Evolutionary conservation across 2,329 filamentous ascomycete species (phyloP).

Genomic region (Colletotrichum euphorbiae): DNA sequence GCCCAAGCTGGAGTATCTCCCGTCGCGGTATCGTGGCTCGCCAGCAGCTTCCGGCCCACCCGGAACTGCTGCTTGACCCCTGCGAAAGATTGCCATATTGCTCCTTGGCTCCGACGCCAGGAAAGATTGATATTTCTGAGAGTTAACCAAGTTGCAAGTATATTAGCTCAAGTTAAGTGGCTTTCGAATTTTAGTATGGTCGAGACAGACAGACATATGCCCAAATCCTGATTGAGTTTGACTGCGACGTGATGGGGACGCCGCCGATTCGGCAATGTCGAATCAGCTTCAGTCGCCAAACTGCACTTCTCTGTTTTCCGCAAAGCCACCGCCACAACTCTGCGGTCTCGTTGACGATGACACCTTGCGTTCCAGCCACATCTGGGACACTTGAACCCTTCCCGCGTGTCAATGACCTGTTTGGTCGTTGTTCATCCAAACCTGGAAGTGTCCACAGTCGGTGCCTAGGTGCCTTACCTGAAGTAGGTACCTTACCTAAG

Average conservation of each 20-base stretch:
- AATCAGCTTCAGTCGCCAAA: conserved; percentile 1
- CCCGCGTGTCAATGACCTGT: too few relatives aligned
- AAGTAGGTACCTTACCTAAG: too few relatives aligned
- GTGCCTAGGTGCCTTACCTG: too few relatives aligned
- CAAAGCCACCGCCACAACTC: not conserved
- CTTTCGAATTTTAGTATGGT: not conserved
- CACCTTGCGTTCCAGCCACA: not conserved
- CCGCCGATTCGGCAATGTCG: conserved; percentile 9
- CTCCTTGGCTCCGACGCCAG: conserved; percentile 24
- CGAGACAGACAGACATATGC: not conserved
- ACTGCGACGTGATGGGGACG: conserved; percentile 1
- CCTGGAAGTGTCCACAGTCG: too few relatives aligned
- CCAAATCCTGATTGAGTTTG: too few relatives aligned
- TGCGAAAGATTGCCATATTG: conserved; percentile 20
- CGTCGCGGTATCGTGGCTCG: conserved; percentile 22
- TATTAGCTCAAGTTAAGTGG: not conserved
- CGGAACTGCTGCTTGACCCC: conserved; percentile 11
- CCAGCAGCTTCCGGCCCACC: conserved; percentile 31
- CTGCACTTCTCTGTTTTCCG: conserved; percentile 14
- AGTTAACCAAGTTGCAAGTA: conserved; percentile 5
- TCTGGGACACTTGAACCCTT: not conserved
- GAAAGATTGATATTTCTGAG: not conserved
- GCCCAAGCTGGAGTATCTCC: conserved; percentile 21
- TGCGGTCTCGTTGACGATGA: not conserved
- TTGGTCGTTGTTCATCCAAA: too few relatives aligned